These are phyloP conservation scores for Boletus reticulatus DNA, from an alignment of 768 basidiomycete genomes.

Conservation along the genomic window DNA sequence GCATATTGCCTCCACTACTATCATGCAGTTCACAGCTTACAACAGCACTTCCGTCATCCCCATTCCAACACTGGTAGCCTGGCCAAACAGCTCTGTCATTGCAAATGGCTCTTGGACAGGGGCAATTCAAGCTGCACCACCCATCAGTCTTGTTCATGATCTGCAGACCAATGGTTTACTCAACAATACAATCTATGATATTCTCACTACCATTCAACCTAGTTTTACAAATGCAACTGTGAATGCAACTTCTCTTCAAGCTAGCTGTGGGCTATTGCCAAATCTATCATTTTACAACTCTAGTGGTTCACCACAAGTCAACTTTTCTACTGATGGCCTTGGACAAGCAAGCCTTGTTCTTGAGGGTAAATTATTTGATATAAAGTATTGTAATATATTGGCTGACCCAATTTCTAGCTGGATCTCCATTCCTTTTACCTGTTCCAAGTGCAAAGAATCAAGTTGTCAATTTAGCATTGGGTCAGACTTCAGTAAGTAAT, in stretches of 20 bases:
- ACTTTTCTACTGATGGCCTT: background rate
- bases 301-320: background rate
- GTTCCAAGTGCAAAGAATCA: background rate
- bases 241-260: conserved; percentile 9
- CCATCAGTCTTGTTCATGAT: background rate
- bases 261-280: conserved; percentile 8
- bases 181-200: conserved; percentile 14
- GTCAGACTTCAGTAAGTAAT: background rate
- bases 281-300: background rate
- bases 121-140: background rate
- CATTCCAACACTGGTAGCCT: background rate
- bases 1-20: too few relatives aligned
- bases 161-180: conserved; percentile 5
- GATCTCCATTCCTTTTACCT: too few relatives aligned
- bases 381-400: background rate
- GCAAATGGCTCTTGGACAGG: background rate
- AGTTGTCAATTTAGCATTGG: background rate
- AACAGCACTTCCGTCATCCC: too few relatives aligned
- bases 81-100: conserved; percentile 7
- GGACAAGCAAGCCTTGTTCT: background rate
- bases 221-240: conserved; percentile 1
- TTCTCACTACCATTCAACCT: background rate
- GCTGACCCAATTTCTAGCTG: background rate
- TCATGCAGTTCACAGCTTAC: too few relatives aligned
- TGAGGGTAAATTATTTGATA: background rate